Evolutionary conservation across 345 rosid genomes (phyloP), one percentile per base, ranked within the genome.

Genomic region (Brassica nigra): DNA sequence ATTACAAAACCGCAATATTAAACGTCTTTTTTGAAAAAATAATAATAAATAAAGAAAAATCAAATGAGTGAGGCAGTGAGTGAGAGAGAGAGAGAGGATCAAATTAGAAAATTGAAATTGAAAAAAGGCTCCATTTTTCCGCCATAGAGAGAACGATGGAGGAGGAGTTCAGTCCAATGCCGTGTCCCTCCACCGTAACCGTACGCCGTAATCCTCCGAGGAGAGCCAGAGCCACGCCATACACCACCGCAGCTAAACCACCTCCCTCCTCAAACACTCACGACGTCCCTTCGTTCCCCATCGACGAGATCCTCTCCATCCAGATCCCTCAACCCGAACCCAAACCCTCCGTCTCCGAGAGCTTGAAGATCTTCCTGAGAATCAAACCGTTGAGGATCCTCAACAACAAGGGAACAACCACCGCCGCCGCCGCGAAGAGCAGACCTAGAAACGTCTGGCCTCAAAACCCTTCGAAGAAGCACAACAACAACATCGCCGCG

Each of bases 171-270:
- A 86, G 85, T 57, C 84, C 90, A 14, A 82, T 77, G 39, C 68
- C 82, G 4, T 87, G 92, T 70, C 89, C 91, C 4, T 73, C 66
- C 42, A 85, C 92, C 4, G 84, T 84, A 12, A 89, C 94, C 9
- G 85, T 86, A 29, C 89, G 97, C 30, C 85, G 98, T 4, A 94
- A 94, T 70, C 97, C 98, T 80, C 86, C 71, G 37, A 86, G 98
- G 62, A 85, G 76, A 68, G 98, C 95, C 36, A 86, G 97, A 75
- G 85, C 90, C 0, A 90, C 95, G 3, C 91, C 92, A 0, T 78
- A 69, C 49, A 69, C 88, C 0, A 78, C 70, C 42, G 70, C 76
- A 10, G 20, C 80, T 11, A 81, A 47, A 44, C 66, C 23, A 42
- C 73, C 82, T 15, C 5, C 86, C 8, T 28, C 88, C 59, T 30